Percentiles rank a stretch among this genome's conserved stretches.
phyloP scores from a whole-genome alignment of 805 yeast genomes.

The Yarrowia sp. region DNA sequence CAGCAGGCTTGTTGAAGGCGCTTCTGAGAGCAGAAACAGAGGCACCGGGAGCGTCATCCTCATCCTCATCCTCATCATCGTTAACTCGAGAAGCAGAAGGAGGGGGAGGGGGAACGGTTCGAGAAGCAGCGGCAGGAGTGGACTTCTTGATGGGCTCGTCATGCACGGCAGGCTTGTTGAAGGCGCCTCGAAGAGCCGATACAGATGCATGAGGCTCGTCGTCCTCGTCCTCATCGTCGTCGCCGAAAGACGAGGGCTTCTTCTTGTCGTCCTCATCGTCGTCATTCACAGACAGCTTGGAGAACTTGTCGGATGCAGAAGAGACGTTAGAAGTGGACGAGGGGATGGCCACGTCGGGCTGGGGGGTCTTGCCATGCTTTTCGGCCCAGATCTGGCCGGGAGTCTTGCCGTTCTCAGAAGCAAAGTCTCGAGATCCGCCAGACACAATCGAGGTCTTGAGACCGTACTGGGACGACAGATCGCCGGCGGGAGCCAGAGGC shows the following conservation, averaged over 20 bases:
- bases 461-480: slow-evolving; percentile 52
- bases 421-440: slow-evolving; percentile 68
- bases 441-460: slow-evolving; percentile 43
- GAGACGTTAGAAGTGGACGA: slow-evolving; percentile 46
- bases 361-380: slow-evolving; percentile 65
- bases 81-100: slow-evolving; percentile 40
- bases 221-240: slow-evolving; percentile 29
- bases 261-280: slow-evolving; percentile 44
- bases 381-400: slow-evolving; percentile 98
- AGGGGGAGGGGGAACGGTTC: slow-evolving; percentile 45
- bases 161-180: slow-evolving; percentile 22
- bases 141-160: slow-evolving; percentile 29
- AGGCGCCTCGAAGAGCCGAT: slow-evolving; percentile 30
- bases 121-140: slow-evolving; percentile 39
- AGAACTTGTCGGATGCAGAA: slow-evolving; percentile 41
- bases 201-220: slow-evolving; percentile 23
- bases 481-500: slow-evolving; percentile 50
- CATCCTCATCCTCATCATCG: slow-evolving; percentile 38
- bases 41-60: slow-evolving; percentile 13
- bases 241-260: slow-evolving; percentile 44
- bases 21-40: slow-evolving; percentile 34
- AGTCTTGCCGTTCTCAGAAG: slow-evolving; percentile 76
- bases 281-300: slow-evolving; percentile 45
- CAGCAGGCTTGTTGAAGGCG: slow-evolving; percentile 25
- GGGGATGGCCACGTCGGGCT: slow-evolving; percentile 41